Evolutionary conservation across 148 eudicot genomes (phyloP).

Genomic region (Fagopyrum esculentum): DNA sequence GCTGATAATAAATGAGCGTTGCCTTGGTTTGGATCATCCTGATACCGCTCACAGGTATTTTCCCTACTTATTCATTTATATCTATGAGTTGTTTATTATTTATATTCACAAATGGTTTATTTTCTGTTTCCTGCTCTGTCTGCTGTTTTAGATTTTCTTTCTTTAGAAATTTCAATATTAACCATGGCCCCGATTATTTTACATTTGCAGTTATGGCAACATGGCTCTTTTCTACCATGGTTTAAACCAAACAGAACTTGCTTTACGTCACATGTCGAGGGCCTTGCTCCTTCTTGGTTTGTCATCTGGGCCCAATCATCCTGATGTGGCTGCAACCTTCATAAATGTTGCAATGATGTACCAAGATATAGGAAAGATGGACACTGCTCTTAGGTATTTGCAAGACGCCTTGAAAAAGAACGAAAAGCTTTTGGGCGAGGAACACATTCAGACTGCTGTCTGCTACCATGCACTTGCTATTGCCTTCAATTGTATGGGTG

Average conservation of each 20-base stretch:
- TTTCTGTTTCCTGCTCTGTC: background rate
- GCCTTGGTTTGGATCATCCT: conserved; percentile 95
- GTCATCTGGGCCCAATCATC: conserved; percentile 97
- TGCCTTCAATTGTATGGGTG: conserved; percentile 92
- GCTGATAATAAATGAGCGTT: conserved; percentile 94
- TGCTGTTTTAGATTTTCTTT: background rate
- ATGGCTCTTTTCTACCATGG: conserved; percentile 99
- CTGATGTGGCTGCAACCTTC: conserved; percentile 95
- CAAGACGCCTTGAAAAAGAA: conserved; percentile 97
- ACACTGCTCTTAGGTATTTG: conserved; percentile 86
- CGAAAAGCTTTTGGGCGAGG: conserved; percentile 85
- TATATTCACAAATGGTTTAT: background rate
- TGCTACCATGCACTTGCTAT: conserved; percentile 96
- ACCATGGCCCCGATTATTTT: background rate
- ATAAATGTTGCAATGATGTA: conserved; percentile 99
- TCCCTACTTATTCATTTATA: conserved; percentile 1
- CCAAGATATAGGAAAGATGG: conserved; percentile 91
- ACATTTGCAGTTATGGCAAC: conserved; percentile 75
- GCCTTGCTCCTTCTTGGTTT: conserved; percentile 79
- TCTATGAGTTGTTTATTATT: background rate
- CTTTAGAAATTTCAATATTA: background rate
- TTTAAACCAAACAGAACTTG: conserved; percentile 91
- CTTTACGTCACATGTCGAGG: conserved; percentile 88
- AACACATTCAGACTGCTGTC: conserved; percentile 97
- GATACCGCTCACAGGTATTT: conserved; percentile 94